These are phyloP conservation scores for Candida quercuum DNA, from an alignment of 805 yeast genomes.

Conservation along the genomic window DNA sequence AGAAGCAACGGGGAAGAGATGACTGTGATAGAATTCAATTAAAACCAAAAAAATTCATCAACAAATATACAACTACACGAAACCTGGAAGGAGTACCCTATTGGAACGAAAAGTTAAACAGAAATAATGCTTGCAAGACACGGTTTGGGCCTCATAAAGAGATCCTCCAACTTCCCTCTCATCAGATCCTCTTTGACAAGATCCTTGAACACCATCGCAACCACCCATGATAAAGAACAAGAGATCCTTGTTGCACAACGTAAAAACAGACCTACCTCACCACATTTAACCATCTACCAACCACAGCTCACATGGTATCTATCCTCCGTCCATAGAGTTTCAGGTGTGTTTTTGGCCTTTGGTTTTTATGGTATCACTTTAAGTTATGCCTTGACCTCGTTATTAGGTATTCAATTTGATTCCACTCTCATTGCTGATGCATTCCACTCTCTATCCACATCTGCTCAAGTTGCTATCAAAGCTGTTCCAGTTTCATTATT, in stretches of 20 bases:
- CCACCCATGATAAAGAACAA: conserved; percentile 60
- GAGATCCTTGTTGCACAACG: conserved; percentile 76
- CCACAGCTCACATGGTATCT: conserved; percentile 84
- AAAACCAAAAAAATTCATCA: not conserved
- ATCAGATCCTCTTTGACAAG: conserved; percentile 7
- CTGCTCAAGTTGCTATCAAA: conserved; percentile 59
- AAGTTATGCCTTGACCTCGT: conserved; percentile 65
- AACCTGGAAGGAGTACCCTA: too few species aligned
- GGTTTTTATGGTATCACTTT: conserved; percentile 75
- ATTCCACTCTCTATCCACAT: conserved; percentile 54
- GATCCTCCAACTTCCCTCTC: conserved; percentile 3
- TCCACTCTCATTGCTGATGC: conserved; percentile 29
- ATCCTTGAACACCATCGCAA: conserved; percentile 34
- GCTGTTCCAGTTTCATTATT: conserved; percentile 75
- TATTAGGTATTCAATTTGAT: conserved; percentile 46
- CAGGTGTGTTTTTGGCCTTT: conserved; percentile 79
- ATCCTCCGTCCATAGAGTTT: conserved; percentile 80
- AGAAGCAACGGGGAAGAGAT: not conserved
- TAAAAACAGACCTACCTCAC: conserved; percentile 82
- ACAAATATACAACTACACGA: too few species aligned
- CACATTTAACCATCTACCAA: conserved; percentile 84
- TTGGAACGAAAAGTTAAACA: too few species aligned
- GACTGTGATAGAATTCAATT: not conserved
- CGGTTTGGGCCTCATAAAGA: conserved; percentile 2
- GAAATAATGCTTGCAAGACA: conserved; percentile 1